Conservation (phyloP, 169 alveolate species). For the Eimeria praecox region DNA sequence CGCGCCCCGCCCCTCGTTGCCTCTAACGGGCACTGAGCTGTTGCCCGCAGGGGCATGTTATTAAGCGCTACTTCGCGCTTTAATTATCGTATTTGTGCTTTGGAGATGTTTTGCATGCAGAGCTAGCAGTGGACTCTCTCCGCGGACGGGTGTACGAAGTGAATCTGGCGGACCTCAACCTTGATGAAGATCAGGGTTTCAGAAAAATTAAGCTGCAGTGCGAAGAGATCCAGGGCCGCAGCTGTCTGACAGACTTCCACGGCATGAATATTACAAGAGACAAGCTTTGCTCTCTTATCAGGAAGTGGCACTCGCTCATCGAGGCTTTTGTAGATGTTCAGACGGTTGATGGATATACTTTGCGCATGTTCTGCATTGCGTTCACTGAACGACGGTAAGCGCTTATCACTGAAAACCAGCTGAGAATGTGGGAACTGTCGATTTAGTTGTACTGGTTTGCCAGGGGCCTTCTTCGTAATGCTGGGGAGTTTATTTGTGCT, state of each 20-base stretch:
- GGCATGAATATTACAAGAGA: constrained; percentile 99
- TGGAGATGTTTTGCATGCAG: constrained; percentile 85
- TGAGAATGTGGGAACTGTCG: neutral
- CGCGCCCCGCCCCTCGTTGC: neutral
- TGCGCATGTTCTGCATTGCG: constrained; percentile 98
- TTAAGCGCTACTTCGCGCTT: neutral
- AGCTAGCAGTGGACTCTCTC: constrained; percentile 96
- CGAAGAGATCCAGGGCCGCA: constrained; percentile 95
- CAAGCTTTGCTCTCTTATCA: constrained; percentile 96
- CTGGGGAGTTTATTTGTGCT: neutral
- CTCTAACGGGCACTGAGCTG: neutral
- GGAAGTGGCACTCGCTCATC: constrained; percentile 98
- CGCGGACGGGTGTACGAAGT: constrained; percentile 98
- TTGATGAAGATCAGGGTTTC: constrained; percentile 97
- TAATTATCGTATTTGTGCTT: neutral
- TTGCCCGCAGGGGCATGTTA: neutral
- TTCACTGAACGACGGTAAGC: constrained; percentile 95
- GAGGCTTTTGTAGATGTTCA: constrained; percentile 98
- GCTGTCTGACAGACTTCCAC: constrained; percentile 97
- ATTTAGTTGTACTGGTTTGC: neutral
- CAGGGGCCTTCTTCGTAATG: too few species aligned
- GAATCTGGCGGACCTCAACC: constrained; percentile 97
- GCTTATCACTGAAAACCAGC: neutral
- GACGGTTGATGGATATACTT: constrained; percentile 97
- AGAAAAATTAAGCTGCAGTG: constrained; percentile 96